phyloP scores from a whole-genome alignment of 495 filamentous ascomycete species.

The Recurvomyces mirabilis region DNA sequence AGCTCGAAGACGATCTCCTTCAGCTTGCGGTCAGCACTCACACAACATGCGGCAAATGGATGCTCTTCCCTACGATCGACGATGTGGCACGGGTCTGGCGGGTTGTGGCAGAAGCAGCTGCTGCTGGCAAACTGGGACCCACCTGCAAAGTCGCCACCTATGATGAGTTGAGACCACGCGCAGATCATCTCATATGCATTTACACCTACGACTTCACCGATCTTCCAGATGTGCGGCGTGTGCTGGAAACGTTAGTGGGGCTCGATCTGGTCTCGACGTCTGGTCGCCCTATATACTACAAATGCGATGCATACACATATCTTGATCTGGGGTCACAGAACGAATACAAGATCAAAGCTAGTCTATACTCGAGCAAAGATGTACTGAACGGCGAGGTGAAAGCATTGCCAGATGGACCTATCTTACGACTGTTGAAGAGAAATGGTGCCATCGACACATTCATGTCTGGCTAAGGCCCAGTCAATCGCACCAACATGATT shows the following conservation, averaged over 20 bases:
- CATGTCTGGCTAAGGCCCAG: background rate
- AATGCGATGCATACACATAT: slow-evolving; percentile 67
- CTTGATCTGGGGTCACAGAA: slow-evolving; percentile 57
- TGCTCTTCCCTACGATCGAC: slow-evolving; percentile 54
- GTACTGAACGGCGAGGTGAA: slow-evolving; percentile 22
- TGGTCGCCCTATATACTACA: slow-evolving; percentile 57
- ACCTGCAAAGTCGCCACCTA: slow-evolving; percentile 58
- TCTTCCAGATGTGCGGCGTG: slow-evolving; percentile 52
- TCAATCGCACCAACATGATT: no score
- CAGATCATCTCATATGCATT: slow-evolving; percentile 51
- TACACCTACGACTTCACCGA: slow-evolving; percentile 69
- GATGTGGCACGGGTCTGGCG: slow-evolving; percentile 55
- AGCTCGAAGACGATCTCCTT: slow-evolving; percentile 43
- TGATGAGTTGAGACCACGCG: slow-evolving; percentile 30
- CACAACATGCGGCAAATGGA: slow-evolving; percentile 70
- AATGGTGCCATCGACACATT: background rate
- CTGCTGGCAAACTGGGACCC: slow-evolving; percentile 52
- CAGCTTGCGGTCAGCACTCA: slow-evolving; percentile 43
- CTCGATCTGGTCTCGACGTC: slow-evolving; percentile 43
- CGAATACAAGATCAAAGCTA: slow-evolving; percentile 54
- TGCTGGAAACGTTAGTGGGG: slow-evolving; percentile 47
- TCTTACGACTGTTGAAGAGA: slow-evolving; percentile 2
- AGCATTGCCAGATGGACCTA: slow-evolving; percentile 5
- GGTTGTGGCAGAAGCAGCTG: slow-evolving; percentile 49
- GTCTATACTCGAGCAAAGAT: slow-evolving; percentile 40